Percentiles rank a stretch among this genome's conserved stretches.
These are phyloP conservation scores for Colletotrichum lindemuthianum DNA, from an alignment of 2,329 filamentous ascomycete species.

Conservation along the genomic window DNA sequence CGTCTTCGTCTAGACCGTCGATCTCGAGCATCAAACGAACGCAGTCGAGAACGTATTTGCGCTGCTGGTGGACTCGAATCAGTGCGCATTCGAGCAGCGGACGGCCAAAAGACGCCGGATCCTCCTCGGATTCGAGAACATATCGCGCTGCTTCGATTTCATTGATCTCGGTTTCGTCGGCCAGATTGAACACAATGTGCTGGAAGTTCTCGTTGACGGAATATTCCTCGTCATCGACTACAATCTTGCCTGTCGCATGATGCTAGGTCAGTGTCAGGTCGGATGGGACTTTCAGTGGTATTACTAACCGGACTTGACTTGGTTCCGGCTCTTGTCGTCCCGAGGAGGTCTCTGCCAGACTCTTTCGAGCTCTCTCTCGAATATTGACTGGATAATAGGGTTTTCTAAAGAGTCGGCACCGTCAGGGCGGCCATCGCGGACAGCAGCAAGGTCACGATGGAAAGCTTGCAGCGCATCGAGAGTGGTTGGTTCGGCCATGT, in stretches of 20 bases:
- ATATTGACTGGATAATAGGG: constrained; percentile 74
- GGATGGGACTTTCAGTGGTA: not conserved
- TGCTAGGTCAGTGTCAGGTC: constrained; percentile 36
- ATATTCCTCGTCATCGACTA: constrained; percentile 77
- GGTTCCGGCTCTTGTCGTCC: constrained; percentile 78
- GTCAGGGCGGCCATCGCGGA: constrained; percentile 73
- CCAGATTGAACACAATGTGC: constrained; percentile 81
- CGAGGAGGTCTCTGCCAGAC: constrained; percentile 80
- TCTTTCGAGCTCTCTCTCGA: constrained; percentile 76
- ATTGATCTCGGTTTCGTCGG: constrained; percentile 90
- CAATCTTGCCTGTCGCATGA: constrained; percentile 73
- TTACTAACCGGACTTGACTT: constrained; percentile 72
- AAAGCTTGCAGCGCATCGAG: constrained; percentile 84
- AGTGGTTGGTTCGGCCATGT: constrained; percentile 78
- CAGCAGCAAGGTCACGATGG: constrained; percentile 83
- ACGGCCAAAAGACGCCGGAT: constrained; percentile 75
- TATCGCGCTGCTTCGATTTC: constrained; percentile 85
- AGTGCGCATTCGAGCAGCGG: constrained; percentile 81
- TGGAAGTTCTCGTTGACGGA: constrained; percentile 88
- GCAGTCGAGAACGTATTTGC: constrained; percentile 84
- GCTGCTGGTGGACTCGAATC: constrained; percentile 87
- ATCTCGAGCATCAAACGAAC: constrained; percentile 82
- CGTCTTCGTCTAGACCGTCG: constrained; percentile 68
- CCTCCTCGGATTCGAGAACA: constrained; percentile 77
- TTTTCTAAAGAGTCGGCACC: constrained; percentile 75